Evolutionary conservation across 2,329 filamentous ascomycete species (phyloP).

Genomic region (Colletotrichum nymphaeae): DNA sequence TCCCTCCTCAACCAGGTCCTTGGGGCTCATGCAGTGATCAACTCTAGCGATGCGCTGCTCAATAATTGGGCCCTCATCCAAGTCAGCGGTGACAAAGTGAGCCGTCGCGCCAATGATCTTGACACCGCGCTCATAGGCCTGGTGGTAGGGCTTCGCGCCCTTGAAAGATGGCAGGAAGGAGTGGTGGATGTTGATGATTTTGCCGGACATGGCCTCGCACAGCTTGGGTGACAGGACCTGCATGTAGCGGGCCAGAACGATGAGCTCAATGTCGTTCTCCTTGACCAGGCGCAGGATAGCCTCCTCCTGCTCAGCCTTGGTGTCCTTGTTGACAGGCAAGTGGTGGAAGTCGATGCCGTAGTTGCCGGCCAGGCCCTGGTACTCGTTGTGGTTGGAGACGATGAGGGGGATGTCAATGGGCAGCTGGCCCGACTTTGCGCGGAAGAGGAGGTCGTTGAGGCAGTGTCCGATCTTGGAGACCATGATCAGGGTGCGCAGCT

Average conservation of each 20-base stretch:
- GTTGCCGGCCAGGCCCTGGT: conserved; percentile 72
- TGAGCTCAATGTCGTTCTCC: conserved; percentile 78
- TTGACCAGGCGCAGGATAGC: conserved; percentile 77
- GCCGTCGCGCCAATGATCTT: conserved; percentile 91
- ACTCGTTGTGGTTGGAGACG: conserved; percentile 86
- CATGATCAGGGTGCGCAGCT: conserved; percentile 86
- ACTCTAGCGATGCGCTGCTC: conserved; percentile 85
- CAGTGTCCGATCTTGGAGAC: conserved; percentile 91
- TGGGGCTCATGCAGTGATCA: conserved; percentile 80
- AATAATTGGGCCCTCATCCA: conserved; percentile 90
- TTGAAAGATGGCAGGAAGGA: conserved; percentile 89
- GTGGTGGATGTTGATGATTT: conserved; percentile 94
- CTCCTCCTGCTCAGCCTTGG: conserved; percentile 79
- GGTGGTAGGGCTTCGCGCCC: conserved; percentile 88
- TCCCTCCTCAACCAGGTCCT: conserved; percentile 82
- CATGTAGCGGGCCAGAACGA: conserved; percentile 89
- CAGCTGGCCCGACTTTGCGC: conserved; percentile 79
- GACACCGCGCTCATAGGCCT: conserved; percentile 86
- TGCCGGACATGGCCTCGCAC: conserved; percentile 82
- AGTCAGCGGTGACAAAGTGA: conserved; percentile 86
- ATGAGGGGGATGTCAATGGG: conserved; percentile 81
- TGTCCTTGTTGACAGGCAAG: conserved; percentile 82
- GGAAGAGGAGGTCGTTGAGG: conserved; percentile 85
- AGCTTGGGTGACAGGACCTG: conserved; percentile 82
- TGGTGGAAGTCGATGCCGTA: conserved; percentile 86